Evolutionary conservation across 495 filamentous ascomycete genomes (phyloP).

Genomic region (Rusavskia elegans): DNA sequence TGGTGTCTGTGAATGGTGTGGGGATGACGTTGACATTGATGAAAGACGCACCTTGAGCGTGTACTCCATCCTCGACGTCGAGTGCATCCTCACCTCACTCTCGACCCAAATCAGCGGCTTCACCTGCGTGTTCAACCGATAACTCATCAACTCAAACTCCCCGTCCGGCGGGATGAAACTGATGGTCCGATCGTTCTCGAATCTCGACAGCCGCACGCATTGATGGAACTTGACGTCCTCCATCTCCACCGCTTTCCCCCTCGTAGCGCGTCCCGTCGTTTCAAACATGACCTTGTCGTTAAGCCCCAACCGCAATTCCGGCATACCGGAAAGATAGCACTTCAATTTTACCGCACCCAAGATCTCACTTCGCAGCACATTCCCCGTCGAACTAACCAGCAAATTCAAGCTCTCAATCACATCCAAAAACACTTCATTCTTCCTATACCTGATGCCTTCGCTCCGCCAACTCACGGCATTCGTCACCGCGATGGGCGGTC

Average conservation of each 20-base stretch:
- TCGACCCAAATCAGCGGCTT: constrained; percentile 99
- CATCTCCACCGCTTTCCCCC: constrained; percentile 98
- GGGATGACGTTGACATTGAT: not conserved
- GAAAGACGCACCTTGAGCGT: constrained; percentile 64
- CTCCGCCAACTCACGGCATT: constrained; percentile 97
- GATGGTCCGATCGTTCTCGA: constrained; percentile 98
- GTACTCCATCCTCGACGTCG: constrained; percentile 88
- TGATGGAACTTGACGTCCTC: constrained; percentile 99
- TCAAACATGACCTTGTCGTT: constrained; percentile 99
- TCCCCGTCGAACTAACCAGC: constrained; percentile 84
- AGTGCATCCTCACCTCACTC: constrained; percentile 90
- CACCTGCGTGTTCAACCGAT: constrained; percentile 96
- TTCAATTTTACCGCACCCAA: constrained; percentile 98
- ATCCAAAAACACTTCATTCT: constrained; percentile 98
- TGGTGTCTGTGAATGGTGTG: not conserved
- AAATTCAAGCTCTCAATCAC: constrained; percentile 96
- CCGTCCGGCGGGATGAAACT: constrained; percentile 97
- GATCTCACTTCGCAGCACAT: constrained; percentile 93
- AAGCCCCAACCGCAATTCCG: constrained; percentile 81
- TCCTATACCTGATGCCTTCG: constrained; percentile 96
- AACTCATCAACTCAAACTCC: constrained; percentile 99
- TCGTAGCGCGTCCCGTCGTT: constrained; percentile 82
- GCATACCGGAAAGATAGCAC: constrained; percentile 98
- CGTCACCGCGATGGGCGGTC: constrained; percentile 98
- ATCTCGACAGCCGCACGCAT: constrained; percentile 85